phyloP scores from a whole-genome alignment of 169 alveolate species.

The Hammondia hammondi region DNA sequence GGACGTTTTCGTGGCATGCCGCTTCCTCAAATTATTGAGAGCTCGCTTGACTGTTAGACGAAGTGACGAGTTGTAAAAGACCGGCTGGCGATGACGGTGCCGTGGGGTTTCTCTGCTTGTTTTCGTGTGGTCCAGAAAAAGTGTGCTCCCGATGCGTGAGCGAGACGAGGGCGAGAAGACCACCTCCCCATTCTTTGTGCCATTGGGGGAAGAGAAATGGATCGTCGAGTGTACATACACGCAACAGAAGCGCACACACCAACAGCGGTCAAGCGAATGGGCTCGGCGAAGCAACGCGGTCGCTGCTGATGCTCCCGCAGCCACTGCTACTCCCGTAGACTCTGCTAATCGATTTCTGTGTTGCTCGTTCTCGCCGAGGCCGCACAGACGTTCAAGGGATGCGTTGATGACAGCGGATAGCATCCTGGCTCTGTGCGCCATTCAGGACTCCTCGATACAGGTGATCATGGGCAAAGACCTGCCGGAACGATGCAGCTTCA shows the following conservation, averaged over 20 bases:
- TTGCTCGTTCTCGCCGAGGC: too few species aligned
- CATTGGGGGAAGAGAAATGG: not conserved
- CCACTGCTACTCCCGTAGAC: too few species aligned
- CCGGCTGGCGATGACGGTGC: not conserved
- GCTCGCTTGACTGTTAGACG: not conserved
- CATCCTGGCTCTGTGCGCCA: too few species aligned
- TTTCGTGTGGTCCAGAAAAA: not conserved
- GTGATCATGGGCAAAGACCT: too few species aligned
- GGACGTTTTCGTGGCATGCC: not conserved
- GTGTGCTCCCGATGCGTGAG: not conserved
- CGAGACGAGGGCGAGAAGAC: not conserved
- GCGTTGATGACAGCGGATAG: too few species aligned
- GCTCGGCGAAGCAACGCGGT: too few species aligned
- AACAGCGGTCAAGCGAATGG: not conserved
- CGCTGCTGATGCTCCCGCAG: too few species aligned
- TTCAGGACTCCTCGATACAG: too few species aligned
- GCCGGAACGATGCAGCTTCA: too few species aligned
- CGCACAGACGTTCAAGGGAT: too few species aligned
- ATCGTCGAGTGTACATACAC: not conserved
- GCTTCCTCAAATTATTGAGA: not conserved
- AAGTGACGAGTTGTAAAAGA: not conserved
- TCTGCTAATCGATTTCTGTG: too few species aligned
- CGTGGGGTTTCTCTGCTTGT: not conserved
- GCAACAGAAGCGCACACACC: not conserved
- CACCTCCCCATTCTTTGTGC: not conserved